A percentile compares a stretch with the other conserved stretches of the same genome.
phyloP scores from a whole-genome alignment of 768 basidiomycete genomes.

The Strobilomyces dryophilus region DNA sequence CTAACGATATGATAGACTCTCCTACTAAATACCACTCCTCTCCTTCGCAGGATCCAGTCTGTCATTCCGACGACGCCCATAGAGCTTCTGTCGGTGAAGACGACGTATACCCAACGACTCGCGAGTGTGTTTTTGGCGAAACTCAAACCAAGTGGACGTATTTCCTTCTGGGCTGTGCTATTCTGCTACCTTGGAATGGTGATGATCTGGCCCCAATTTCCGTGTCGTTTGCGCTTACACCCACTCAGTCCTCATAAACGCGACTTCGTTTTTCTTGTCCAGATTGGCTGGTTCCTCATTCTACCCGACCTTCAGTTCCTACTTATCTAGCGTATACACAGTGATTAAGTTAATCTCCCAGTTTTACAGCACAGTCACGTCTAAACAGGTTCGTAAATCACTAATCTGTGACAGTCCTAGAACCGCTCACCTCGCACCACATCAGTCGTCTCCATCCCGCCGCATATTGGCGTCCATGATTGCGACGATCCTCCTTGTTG shows the following conservation, averaged over 20 bases:
- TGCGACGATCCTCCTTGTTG: not conserved
- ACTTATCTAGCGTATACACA: not conserved
- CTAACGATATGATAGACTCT: not conserved
- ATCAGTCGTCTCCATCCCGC: not conserved
- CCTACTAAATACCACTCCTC: not conserved
- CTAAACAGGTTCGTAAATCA: not conserved
- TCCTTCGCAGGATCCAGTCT: not conserved
- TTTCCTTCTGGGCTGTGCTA: not conserved
- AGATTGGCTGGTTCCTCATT: not conserved
- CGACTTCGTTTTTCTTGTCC: slow-evolving; percentile 2
- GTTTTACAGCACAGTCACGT: slow-evolving; percentile 1
- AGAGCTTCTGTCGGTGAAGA: not conserved
- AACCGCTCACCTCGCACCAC: not conserved
- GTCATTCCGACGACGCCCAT: not conserved
- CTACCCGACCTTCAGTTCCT: not conserved
- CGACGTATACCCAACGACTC: not conserved
- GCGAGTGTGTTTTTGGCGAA: not conserved
- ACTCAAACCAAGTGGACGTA: not conserved
- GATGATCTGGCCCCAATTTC: not conserved
- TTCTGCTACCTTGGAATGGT: not conserved
- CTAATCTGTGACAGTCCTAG: no score
- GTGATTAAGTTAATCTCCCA: not conserved
- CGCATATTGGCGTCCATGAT: not conserved
- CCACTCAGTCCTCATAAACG: not conserved
- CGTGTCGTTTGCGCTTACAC: not conserved